Base-by-base conservation (phyloP, 108 stramenopile species). In the Discostella stelligeroides region DNA sequence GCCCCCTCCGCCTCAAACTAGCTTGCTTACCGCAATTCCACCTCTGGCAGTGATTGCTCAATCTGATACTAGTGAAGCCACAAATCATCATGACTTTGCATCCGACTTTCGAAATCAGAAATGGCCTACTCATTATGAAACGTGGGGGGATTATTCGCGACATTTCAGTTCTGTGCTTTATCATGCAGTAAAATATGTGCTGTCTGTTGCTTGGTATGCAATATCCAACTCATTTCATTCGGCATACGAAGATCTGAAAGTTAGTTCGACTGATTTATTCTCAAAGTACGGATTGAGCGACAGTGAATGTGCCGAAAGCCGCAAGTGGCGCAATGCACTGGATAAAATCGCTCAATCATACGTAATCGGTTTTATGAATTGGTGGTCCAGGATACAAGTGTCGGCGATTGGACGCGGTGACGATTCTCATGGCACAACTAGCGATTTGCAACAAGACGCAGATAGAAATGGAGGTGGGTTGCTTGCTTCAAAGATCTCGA, bases 1-100 rank as follows among this genome's bases (percentile, higher is more conserved):
- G 39, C 77, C 77, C 42, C 77, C 77, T 14, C 77, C 77, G 7
- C 77, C 77, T 48, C 77, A 34, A 69, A 48, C 14, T 75, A 21
- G 28, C 28, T 25, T 21, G 28, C 46, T 40, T 0, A 39, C 34
- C 39, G 4, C 34, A 5, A 41, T 46, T 27, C 7, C 23, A 27
- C 27, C 45, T 25, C 9, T 38, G 6, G 24, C 20, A 34, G 41
- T 57, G 24, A 13, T 38, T 15, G 28, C 42, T 30, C 40, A 42
- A 18, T 27, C 60, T 47, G 28, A 27, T 43, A 37, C 14, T 60
- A 21, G 29, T 42, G 42, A 21, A 14, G 42, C 21, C 38, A n/a
- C 27, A 60, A 45, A 38, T 4, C 17, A 29, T 47, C 10, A 12
- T 4, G 4, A 8, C 11, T 17, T 8, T 21, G 38, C 21, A 23